phyloP scores from a whole-genome alignment of 352 stramenopile species.

The Phytophthora sansomeana region DNA sequence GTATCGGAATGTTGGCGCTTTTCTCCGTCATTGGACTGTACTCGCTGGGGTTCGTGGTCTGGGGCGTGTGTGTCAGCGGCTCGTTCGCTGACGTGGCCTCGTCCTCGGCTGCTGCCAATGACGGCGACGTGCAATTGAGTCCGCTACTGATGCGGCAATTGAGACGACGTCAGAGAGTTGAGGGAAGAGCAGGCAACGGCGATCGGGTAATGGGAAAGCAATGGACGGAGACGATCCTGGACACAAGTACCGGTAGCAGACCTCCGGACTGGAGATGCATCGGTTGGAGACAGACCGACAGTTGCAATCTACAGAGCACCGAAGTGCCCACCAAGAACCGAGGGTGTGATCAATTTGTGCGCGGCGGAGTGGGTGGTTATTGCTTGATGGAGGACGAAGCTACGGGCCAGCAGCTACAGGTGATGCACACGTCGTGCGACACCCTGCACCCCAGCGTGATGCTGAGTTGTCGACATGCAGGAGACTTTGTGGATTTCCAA shows the following conservation, averaged over 20 bases:
- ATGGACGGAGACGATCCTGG: slow-evolving; percentile 22
- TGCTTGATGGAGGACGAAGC: slow-evolving; percentile 53
- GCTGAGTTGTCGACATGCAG: slow-evolving; percentile 53
- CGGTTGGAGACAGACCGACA: slow-evolving; percentile 60
- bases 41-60: slow-evolving; percentile 37
- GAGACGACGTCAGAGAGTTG: slow-evolving; percentile 21
- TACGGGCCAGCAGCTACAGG: slow-evolving; percentile 42
- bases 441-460: slow-evolving; percentile 45
- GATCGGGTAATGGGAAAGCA: not conserved
- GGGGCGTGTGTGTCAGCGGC: slow-evolving; percentile 22
- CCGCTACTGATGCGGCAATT: slow-evolving; percentile 15
- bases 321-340: slow-evolving; percentile 43
- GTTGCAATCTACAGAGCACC: slow-evolving; percentile 40
- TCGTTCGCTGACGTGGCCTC: slow-evolving; percentile 14
- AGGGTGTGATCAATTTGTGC: slow-evolving; percentile 50
- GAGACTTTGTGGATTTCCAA: slow-evolving; percentile 53
- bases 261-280: slow-evolving; percentile 45
- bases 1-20: slow-evolving; percentile 28
- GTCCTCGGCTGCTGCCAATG: slow-evolving; percentile 11
- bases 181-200: not conserved
- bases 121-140: slow-evolving; percentile 17
- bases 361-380: slow-evolving; percentile 50
- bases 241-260: slow-evolving; percentile 8
- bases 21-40: slow-evolving; percentile 42
- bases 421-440: slow-evolving; percentile 50